Percentiles rank a stretch among this genome's conserved stretches.
phyloP scores from a whole-genome alignment of 2,329 filamentous ascomycete species.

The Periconia sp. region DNA sequence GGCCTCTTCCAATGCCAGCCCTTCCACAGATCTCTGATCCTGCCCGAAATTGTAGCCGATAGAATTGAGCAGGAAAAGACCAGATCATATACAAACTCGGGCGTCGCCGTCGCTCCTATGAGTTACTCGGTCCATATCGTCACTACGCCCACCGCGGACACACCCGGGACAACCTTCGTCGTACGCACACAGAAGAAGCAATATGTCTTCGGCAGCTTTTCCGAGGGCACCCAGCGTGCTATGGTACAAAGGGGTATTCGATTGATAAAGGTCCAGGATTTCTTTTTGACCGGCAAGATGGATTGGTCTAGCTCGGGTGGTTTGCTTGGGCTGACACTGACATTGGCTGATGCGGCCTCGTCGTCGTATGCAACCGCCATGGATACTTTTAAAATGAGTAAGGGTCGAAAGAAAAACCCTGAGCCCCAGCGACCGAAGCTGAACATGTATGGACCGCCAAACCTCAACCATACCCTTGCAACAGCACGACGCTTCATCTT shows the following conservation, averaged over 20 bases:
- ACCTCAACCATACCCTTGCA: conserved; percentile 79
- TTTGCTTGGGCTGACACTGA: conserved; percentile 81
- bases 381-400: conserved; percentile 21
- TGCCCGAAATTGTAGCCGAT: conserved; percentile 1
- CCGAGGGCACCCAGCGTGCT: conserved; percentile 83
- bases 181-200: conserved; percentile 79
- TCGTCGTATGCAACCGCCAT: conserved; percentile 51
- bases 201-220: conserved; percentile 81
- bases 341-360: conserved; percentile 69
- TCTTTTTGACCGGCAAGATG: conserved; percentile 80
- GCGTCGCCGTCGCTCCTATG: conserved; percentile 54
- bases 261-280: conserved; percentile 67
- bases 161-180: conserved; percentile 73
- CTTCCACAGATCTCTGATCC: conserved; percentile 11
- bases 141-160: conserved; percentile 84
- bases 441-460: conserved; percentile 76
- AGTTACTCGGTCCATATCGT: conserved; percentile 72
- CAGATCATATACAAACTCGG: neutral
- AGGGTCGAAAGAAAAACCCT: conserved; percentile 12
- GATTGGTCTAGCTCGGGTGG: conserved; percentile 80
- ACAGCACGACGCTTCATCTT: conserved; percentile 84
- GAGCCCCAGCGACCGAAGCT: conserved; percentile 29
- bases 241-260: conserved; percentile 67
- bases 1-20: neutral
- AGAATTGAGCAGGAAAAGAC: neutral